Percentiles rank a stretch among this genome's conserved stretches.
Conservation (phyloP, 2,329 filamentous ascomycete species). For the Ophiognomonia clavigignenti-juglandacearum region DNA sequence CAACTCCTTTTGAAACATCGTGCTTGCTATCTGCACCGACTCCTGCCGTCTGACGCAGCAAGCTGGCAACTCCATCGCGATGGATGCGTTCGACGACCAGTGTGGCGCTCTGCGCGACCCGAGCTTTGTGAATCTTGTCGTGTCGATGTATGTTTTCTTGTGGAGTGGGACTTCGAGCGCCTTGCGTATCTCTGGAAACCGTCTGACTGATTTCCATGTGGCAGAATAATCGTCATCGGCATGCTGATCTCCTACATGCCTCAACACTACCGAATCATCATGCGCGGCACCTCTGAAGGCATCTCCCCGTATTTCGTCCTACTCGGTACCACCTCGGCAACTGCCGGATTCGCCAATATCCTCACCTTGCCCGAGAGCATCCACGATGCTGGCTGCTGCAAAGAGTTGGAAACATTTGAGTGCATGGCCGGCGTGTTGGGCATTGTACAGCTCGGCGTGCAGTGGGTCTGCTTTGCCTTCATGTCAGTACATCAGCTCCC, state of each 20-base stretch:
- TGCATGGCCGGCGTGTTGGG: conserved; percentile 84
- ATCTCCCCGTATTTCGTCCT: conserved; percentile 95
- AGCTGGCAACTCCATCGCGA: conserved; percentile 16
- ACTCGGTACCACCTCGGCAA: conserved; percentile 86
- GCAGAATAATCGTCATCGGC: conserved; percentile 72
- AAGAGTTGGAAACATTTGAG: conserved; percentile 71
- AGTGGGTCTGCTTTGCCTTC: conserved; percentile 86
- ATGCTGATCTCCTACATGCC: conserved; percentile 92
- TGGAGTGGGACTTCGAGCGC: background rate
- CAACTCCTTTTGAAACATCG: background rate
- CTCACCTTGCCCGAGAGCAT: conserved; percentile 79
- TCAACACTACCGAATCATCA: conserved; percentile 88
- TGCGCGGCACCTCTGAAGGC: conserved; percentile 80
- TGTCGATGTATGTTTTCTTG: conserved; percentile 46
- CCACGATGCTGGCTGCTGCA: conserved; percentile 81
- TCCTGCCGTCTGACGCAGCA: background rate
- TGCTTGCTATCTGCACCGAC: background rate
- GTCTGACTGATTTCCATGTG: conserved; percentile 17
- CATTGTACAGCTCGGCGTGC: conserved; percentile 83
- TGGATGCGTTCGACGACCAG: conserved; percentile 31
- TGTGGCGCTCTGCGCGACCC: conserved; percentile 50
- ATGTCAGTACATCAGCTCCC: conserved; percentile 58
- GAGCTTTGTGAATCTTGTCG: conserved; percentile 48
- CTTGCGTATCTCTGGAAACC: no score
- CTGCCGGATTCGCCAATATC: conserved; percentile 88